Evolutionary conservation across 768 basidiomycete genomes (phyloP).

Genomic region (button mushroom (Agaricus bisporus)): DNA sequence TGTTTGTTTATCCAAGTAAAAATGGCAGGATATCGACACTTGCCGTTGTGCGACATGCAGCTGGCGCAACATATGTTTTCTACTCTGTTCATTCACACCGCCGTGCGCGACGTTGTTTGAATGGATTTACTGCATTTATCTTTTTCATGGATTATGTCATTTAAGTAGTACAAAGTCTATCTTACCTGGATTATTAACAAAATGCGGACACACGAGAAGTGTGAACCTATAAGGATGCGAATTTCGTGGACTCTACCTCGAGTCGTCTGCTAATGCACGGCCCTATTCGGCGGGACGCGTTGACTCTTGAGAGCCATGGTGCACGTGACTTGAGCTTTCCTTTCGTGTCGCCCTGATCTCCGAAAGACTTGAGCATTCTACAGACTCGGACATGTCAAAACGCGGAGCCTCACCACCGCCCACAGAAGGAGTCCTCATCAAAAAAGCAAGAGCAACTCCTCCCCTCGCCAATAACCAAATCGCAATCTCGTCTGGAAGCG

Average conservation of each 20-base stretch:
- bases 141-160: too few relatives aligned
- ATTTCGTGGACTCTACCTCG: too few relatives aligned
- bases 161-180: too few relatives aligned
- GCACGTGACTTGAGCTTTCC: background rate
- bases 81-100: slow-evolving; percentile 78
- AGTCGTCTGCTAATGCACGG: too few relatives aligned
- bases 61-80: slow-evolving; percentile 88
- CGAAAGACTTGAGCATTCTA: background rate
- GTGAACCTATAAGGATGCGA: too few relatives aligned
- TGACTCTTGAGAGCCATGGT: too few relatives aligned
- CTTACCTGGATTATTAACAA: too few relatives aligned
- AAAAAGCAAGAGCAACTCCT: slow-evolving; percentile 50
- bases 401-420: slow-evolving; percentile 54
- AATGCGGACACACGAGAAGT: too few relatives aligned
- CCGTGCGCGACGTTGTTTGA: slow-evolving; percentile 29
- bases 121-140: too few relatives aligned
- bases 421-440: slow-evolving; percentile 41
- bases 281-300: too few relatives aligned
- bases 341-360: too few relatives aligned
- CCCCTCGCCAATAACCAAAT: slow-evolving; percentile 54
- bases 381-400: slow-evolving; percentile 56
- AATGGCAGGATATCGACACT: slow-evolving; percentile 72
- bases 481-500: slow-evolving; percentile 67
- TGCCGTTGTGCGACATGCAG: slow-evolving; percentile 85
- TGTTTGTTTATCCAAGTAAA: background rate